Evolutionary conservation across 108 stramenopile genomes (phyloP), one percentile per base, ranked within the genome.

Genomic region (Fistulifera solaris): DNA sequence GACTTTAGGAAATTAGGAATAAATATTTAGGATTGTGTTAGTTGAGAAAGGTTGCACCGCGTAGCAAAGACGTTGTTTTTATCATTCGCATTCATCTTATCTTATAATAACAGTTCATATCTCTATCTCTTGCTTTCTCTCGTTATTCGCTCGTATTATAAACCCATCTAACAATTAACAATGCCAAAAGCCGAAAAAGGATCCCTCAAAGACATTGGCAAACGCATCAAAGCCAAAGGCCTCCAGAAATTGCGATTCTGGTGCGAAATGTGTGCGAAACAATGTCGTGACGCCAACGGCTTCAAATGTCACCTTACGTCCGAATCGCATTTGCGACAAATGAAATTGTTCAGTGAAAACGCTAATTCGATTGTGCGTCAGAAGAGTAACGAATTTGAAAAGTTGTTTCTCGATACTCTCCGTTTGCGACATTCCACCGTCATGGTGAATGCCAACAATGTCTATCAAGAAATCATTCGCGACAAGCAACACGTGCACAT

Each of bases 211-310:
- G 93, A 89, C 70, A 81, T 94, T 58, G 89, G 81, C 59, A 93
- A 94, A 65, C 81, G 80, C 58, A 85, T 89, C 67, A 96, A 99
- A 68, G 77, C 96, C 49, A 93, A 83, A 56, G 98, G 98, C 41
- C 77, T 99, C 7, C 92, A 94, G 62, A 96, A 96, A 62, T 81
- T 99, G 43, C 75, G 86, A 40, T 97, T 89, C 74, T 98, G 94
- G 67, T 99, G 98, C 65, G 94, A 97, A 77, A 95, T 99, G 95
- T 98, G 96, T 74, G 61, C 80, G 55, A 97, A 98, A 68, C 96
- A 97, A 75, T 99, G 96, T 67, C 86, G 96, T 31, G 94, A 95
- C 63, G 92, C 90, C 65, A 98, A 94, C 59, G 90, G 94, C 17
- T 97, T 98, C 86, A 98, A 98, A 76, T 98, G 97, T 61, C 98